Conservation (phyloP, 345 rosid species). For the Adansonia digitata region DNA sequence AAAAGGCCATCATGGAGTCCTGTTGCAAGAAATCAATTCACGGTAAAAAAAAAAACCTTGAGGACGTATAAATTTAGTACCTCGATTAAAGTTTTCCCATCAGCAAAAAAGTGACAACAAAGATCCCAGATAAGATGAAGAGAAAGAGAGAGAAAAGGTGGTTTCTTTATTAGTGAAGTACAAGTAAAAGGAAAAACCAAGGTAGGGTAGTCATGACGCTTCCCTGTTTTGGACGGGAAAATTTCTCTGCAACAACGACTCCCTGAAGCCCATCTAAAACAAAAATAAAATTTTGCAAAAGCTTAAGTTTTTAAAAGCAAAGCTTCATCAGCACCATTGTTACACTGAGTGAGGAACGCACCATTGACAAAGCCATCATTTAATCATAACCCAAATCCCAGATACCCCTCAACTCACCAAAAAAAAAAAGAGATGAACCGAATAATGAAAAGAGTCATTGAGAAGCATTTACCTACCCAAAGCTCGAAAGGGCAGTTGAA, state of each 20-base stretch:
- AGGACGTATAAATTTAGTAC: neutral
- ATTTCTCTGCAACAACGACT: neutral
- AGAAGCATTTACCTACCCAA: conserved; percentile 15
- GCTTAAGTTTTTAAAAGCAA: neutral
- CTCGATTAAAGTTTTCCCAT: neutral
- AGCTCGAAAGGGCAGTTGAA: neutral
- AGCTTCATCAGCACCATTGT: neutral
- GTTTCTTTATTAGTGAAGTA: neutral
- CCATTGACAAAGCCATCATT: neutral
- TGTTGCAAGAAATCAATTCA: neutral
- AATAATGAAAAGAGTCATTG: neutral
- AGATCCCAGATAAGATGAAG: neutral
- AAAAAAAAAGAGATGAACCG: too few species aligned
- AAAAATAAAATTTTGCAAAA: neutral
- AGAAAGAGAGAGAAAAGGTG: neutral
- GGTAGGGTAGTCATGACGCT: neutral
- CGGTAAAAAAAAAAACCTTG: too few species aligned
- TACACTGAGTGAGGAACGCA: neutral
- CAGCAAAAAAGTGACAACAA: neutral
- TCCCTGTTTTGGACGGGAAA: neutral
- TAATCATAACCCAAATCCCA: neutral
- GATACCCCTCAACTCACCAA: neutral
- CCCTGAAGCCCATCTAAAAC: neutral
- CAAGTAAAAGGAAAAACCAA: neutral
- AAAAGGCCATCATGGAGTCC: too few species aligned